phyloP scores from a whole-genome alignment of 306 rosid genomes.

The Gynostemma pentaphyllum region DNA sequence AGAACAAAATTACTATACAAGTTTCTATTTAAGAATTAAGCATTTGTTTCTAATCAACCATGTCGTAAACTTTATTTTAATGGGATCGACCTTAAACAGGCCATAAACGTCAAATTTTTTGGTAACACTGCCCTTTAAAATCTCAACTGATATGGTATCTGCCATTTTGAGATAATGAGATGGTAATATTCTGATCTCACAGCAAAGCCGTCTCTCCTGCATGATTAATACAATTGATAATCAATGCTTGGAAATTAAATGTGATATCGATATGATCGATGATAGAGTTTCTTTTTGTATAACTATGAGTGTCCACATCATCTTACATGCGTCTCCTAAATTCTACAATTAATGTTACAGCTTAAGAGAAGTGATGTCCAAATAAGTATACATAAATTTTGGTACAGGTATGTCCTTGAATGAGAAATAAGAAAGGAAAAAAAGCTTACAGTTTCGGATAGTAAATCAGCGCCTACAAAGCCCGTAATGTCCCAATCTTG shows the following conservation, averaged over 20 bases:
- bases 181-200: conserved; percentile 61
- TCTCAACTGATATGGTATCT: conserved; percentile 39
- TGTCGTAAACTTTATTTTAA: conserved; percentile 64
- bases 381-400: neutral
- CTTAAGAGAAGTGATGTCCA: neutral
- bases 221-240: neutral
- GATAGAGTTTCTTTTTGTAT: no score
- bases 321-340: neutral
- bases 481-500: conserved; percentile 68
- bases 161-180: conserved; percentile 60
- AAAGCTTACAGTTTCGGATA: conserved; percentile 58
- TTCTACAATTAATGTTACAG: neutral
- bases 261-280: no score
- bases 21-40: neutral
- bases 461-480: conserved; percentile 47
- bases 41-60: conserved; percentile 24
- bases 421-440: neutral
- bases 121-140: conserved; percentile 43
- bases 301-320: no score
- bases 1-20: neutral
- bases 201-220: conserved; percentile 70
- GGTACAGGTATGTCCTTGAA: neutral
- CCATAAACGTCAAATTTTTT: conserved; percentile 54
- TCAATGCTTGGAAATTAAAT: no score
- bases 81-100: conserved; percentile 54